A percentile compares a stretch with the other conserved stretches of the same genome.
phyloP scores from a whole-genome alignment of 331 rosid genomes.

The Acacia concinna region DNA sequence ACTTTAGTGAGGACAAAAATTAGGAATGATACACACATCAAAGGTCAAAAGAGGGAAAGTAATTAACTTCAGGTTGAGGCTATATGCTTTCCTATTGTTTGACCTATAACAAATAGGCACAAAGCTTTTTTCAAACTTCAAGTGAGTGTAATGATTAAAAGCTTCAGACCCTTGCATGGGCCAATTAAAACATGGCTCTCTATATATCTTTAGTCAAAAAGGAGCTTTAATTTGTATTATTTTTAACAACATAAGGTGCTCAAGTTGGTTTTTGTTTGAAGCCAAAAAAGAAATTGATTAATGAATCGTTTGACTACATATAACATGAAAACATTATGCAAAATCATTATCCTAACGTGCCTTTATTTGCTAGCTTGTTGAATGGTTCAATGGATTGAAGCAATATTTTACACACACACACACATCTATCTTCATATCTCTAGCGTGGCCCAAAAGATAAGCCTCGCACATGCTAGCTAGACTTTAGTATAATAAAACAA shows the following conservation, averaged over 20 bases:
- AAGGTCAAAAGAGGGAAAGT: conserved; percentile 6
- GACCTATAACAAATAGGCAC: conserved; percentile 9
- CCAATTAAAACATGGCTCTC: neutral
- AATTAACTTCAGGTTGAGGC: neutral
- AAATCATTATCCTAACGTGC: conserved; percentile 2
- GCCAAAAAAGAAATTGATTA: neutral
- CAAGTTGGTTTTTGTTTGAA: conserved; percentile 20
- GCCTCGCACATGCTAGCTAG: neutral
- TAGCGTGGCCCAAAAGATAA: neutral
- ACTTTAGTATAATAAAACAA: neutral
- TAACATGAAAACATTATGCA: neutral
- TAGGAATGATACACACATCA: neutral
- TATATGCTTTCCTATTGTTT: neutral
- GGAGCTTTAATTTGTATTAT: neutral
- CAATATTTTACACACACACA: neutral
- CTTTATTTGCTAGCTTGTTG: neutral
- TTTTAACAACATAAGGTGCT: conserved; percentile 2
- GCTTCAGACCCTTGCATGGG: conserved; percentile 9
- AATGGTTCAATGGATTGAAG: conserved; percentile 12
- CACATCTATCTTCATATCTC: neutral
- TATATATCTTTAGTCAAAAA: conserved; percentile 36
- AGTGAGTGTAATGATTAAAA: conserved; percentile 19
- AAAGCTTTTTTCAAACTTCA: conserved; percentile 21
- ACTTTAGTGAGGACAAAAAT: neutral
- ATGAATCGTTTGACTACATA: conserved; percentile 12